Conservation (phyloP, 2,329 filamentous ascomycete genomes). For the Fusarium humuli region DNA sequence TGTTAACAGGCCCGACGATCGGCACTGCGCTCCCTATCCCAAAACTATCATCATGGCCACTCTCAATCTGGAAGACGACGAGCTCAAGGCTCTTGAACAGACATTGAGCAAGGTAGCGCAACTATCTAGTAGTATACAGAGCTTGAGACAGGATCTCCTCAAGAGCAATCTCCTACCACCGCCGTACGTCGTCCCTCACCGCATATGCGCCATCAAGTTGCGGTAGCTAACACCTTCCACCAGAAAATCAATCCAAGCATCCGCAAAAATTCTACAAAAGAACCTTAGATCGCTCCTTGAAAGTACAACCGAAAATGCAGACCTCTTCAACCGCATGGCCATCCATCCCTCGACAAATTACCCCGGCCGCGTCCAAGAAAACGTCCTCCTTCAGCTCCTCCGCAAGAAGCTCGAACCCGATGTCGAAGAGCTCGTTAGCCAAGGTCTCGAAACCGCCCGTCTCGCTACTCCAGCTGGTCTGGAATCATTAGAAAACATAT, state of each 20-base stretch:
- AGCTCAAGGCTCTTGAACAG: slow-evolving; percentile 77
- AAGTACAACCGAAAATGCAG: slow-evolving; percentile 71
- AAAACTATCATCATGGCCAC: slow-evolving; percentile 50
- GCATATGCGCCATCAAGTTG: background rate
- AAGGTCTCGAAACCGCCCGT: slow-evolving; percentile 65
- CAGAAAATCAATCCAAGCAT: slow-evolving; percentile 79
- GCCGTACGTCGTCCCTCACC: slow-evolving; percentile 60
- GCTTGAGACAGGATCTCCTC: slow-evolving; percentile 70
- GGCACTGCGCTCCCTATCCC: background rate
- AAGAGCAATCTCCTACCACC: slow-evolving; percentile 74
- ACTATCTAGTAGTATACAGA: slow-evolving; percentile 75
- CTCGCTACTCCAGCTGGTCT: slow-evolving; percentile 59
- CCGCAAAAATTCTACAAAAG: slow-evolving; percentile 75
- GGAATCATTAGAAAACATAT: slow-evolving; percentile 64
- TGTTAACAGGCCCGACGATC: background rate
- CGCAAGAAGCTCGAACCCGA: slow-evolving; percentile 86
- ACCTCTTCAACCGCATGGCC: slow-evolving; percentile 76
- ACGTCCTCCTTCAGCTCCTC: slow-evolving; percentile 74
- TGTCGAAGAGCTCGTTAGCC: slow-evolving; percentile 78
- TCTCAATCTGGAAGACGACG: slow-evolving; percentile 66
- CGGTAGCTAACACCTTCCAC: slow-evolving; percentile 12
- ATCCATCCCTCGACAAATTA: slow-evolving; percentile 82
- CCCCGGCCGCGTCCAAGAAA: slow-evolving; percentile 75
- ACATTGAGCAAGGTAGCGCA: slow-evolving; percentile 75
- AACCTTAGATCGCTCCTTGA: slow-evolving; percentile 76